Base-by-base conservation (phyloP, 2,329 filamentous ascomycete species). In the Hypomyces rosellus region DNA sequence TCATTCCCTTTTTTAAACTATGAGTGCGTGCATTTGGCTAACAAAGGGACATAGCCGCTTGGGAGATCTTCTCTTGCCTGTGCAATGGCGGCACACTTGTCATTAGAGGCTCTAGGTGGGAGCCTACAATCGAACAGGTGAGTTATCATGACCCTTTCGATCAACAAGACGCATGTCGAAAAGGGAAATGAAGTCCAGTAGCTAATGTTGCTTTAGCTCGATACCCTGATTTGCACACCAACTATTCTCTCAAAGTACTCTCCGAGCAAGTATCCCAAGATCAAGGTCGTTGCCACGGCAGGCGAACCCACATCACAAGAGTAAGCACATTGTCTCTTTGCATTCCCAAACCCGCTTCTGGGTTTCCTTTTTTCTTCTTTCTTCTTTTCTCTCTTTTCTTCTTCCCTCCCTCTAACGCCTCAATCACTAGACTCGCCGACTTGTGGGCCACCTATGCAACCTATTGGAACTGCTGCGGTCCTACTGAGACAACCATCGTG, bases 401-500 rank as follows among this genome's bases (percentile, higher is more conserved):
- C 40, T 12, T 14, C 11, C 34, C n/a, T 11, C 33, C 30, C 16
- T 45, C 20, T 34, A 9, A n/a, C n/a, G 16, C 20, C 20, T 25
- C 18, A 16, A 18, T 34, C 43, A 33, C 40, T 37, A 53, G 51
- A 41, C 67, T 82, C n/a, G 78, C 78, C 5, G 78, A 82, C 55
- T 65, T 75, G 33, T 82, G 78, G 79, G 74, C 76, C 13, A 65
- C 69, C 3, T 63, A 72, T 48, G 69, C 67, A 22, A 71, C 65
- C 7, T 77, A 77, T 58, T 77, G 67, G 69, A 82, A 82, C 63
- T 75, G 76, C 55, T 82, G 78, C 57, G 80, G 80, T 2, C 78
- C 80, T 1, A 81, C 80, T 0, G 80, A 83, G 59, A 76, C 78
- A 13, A 82, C 76, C 1, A 79, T 82, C 46, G 70, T 82, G 48